Percentiles rank a stretch among this genome's conserved stretches.
Evolutionary conservation across 2,329 filamentous ascomycete genomes (phyloP).

Genomic region (Aspergillus melleus): DNA sequence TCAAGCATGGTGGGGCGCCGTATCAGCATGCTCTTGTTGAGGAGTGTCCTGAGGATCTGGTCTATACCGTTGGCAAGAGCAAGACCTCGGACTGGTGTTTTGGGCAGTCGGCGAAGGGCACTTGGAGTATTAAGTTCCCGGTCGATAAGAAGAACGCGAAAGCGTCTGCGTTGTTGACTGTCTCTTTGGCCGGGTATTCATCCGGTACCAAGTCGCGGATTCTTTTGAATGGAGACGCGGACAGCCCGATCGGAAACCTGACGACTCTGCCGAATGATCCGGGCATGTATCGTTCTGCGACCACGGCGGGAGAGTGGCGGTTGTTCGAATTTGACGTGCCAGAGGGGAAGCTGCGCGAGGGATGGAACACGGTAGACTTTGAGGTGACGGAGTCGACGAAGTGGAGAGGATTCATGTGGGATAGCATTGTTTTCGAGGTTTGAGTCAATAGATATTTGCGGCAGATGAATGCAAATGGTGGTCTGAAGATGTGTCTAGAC

Average conservation of each 20-base stretch:
- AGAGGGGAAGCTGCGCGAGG: constrained; percentile 30
- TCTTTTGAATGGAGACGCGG: constrained; percentile 41
- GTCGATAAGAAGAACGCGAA: constrained; percentile 6
- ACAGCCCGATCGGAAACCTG: constrained; percentile 39
- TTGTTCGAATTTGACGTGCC: constrained; percentile 44
- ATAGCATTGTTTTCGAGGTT: constrained; percentile 31
- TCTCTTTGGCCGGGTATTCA: constrained; percentile 49
- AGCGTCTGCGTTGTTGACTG: constrained; percentile 38
- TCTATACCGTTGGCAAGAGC: constrained; percentile 44
- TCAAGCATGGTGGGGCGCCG: constrained; percentile 45
- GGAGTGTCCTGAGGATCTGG: constrained; percentile 48
- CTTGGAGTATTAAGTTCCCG: constrained; percentile 38
- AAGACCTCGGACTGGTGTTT: constrained; percentile 51
- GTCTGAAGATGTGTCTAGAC: no score
- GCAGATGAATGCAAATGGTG: no score
- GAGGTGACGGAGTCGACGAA: constrained; percentile 34
- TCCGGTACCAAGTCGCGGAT: constrained; percentile 43
- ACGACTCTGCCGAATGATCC: constrained; percentile 48
- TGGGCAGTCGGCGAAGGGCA: constrained; percentile 43
- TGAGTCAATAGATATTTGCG: no score
- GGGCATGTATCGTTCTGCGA: constrained; percentile 50
- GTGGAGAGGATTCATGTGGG: constrained; percentile 48
- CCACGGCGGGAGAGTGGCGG: constrained; percentile 50
- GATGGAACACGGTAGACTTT: constrained; percentile 40
- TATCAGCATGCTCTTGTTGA: constrained; percentile 49